Evolutionary conservation across 1,284 basidiomycete genomes (phyloP).

Genomic region (Naganishia cerealis): DNA sequence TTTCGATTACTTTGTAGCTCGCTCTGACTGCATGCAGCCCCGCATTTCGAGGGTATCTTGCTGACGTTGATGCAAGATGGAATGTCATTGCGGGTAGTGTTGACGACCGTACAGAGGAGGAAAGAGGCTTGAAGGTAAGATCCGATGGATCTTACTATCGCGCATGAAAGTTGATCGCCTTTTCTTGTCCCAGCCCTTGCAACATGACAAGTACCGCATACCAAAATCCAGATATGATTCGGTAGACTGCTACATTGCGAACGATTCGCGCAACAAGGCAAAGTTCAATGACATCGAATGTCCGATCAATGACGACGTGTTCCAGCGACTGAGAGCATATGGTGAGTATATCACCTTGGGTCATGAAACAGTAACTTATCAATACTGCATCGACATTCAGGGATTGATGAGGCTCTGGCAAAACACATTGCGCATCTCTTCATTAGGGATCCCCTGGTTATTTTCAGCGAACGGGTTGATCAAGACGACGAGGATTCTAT

Average conservation of each 20-base stretch:
- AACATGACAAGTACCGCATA: constrained; percentile 71
- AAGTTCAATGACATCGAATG: constrained; percentile 89
- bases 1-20: constrained; percentile 59
- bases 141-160: constrained; percentile 1
- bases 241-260: constrained; percentile 89
- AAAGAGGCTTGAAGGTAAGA: constrained; percentile 79
- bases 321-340: constrained; percentile 67
- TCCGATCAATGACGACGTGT: constrained; percentile 75
- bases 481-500: constrained; percentile 83
- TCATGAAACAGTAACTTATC: neutral
- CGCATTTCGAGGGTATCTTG: constrained; percentile 87
- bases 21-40: constrained; percentile 93
- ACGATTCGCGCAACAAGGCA: constrained; percentile 78
- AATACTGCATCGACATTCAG: constrained; percentile 55
- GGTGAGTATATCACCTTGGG: constrained; percentile 60
- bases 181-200: constrained; percentile 63
- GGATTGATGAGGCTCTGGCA: constrained; percentile 81
- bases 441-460: constrained; percentile 93
- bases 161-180: neutral
- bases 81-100: constrained; percentile 96
- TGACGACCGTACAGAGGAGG: constrained; percentile 92
- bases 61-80: constrained; percentile 97
- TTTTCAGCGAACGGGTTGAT: constrained; percentile 90
- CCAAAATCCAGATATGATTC: constrained; percentile 97
- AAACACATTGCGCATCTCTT: constrained; percentile 94